A percentile compares a stretch with the other conserved stretches of the same genome.
These are phyloP conservation scores for Globisporangium perplexum DNA, from an alignment of 352 stramenopile genomes.

Conservation along the genomic window DNA sequence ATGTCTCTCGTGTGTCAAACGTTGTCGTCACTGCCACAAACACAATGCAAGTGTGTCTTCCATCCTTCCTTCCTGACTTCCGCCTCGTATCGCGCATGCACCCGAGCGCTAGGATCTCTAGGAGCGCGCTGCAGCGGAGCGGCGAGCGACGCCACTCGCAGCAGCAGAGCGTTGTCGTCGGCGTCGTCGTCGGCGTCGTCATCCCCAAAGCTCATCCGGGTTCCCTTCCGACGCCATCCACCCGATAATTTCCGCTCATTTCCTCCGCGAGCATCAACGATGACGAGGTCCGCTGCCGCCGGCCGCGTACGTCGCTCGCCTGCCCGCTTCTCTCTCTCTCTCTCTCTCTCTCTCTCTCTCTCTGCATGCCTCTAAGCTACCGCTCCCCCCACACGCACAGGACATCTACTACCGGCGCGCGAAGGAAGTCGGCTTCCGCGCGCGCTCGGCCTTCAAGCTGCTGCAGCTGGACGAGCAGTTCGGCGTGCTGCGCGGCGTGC, in stretches of 20 bases:
- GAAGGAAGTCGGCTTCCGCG: slow-evolving; percentile 96
- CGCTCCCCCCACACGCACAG: slow-evolving; percentile 15
- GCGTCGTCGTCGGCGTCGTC: too few species aligned
- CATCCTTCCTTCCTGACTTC: too few species aligned
- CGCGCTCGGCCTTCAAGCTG: slow-evolving; percentile 98
- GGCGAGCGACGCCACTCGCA: neutral
- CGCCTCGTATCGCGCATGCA: too few species aligned
- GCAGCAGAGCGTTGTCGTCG: too few species aligned
- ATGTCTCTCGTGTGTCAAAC: neutral
- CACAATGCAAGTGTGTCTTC: neutral
- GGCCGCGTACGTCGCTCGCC: neutral
- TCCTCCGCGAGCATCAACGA: neutral
- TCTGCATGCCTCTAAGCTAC: neutral
- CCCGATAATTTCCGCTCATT: neutral
- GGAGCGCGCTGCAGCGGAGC: too few species aligned
- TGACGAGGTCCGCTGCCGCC: neutral
- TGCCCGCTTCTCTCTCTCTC: neutral
- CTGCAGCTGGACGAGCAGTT: slow-evolving; percentile 99
- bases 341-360: too few species aligned
- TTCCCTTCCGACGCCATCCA: too few species aligned
- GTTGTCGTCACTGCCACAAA: neutral
- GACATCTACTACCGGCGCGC: slow-evolving; percentile 90
- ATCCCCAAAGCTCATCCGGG: too few species aligned
- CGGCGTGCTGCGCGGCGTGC: slow-evolving; percentile 90
- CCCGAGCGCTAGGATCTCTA: too few species aligned